phyloP scores from a whole-genome alignment of 2,329 filamentous ascomycete genomes.

The Geosmithia morbida region DNA sequence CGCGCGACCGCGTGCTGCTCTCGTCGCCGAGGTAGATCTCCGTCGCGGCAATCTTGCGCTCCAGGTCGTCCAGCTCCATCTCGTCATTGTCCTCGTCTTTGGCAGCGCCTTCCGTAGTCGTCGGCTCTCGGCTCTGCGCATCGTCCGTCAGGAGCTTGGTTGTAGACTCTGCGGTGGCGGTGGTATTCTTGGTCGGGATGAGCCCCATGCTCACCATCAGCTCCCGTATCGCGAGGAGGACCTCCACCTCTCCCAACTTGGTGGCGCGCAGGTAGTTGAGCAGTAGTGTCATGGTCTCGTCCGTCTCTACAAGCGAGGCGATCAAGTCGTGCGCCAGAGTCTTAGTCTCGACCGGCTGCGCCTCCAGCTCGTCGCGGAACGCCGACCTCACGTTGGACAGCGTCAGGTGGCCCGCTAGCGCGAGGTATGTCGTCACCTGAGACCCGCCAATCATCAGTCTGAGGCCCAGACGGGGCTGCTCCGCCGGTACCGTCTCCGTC shows the following conservation, averaged over 20 bases:
- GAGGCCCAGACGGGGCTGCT: constrained; percentile 13
- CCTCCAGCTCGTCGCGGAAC: constrained; percentile 32
- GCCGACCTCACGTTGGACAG: constrained; percentile 43
- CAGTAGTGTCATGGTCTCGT: constrained; percentile 53
- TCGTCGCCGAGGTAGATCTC: constrained; percentile 53
- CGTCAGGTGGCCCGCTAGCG: constrained; percentile 45
- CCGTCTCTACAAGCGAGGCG: constrained; percentile 45
- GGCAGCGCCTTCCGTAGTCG: too few relatives aligned
- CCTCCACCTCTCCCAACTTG: constrained; percentile 49
- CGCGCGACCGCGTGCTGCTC: constrained; percentile 44
- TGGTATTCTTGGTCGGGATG: constrained; percentile 21
- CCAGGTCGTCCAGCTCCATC: constrained; percentile 44
- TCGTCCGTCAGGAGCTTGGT: constrained; percentile 16
- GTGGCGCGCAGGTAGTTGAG: constrained; percentile 51
- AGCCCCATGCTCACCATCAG: constrained; percentile 58
- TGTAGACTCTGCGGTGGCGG: constrained; percentile 7
- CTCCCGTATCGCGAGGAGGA: constrained; percentile 49
- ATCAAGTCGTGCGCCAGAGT: constrained; percentile 47
- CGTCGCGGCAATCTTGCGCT: constrained; percentile 52
- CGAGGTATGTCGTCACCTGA: constrained; percentile 42
- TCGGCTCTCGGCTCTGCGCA: not conserved
- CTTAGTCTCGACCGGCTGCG: constrained; percentile 26
- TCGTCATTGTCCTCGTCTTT: constrained; percentile 7
- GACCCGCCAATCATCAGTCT: constrained; percentile 30
- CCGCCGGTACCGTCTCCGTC: constrained; percentile 28